Conservation (phyloP, 2,329 filamentous ascomycete genomes). For the Ilyonectria sp. region DNA sequence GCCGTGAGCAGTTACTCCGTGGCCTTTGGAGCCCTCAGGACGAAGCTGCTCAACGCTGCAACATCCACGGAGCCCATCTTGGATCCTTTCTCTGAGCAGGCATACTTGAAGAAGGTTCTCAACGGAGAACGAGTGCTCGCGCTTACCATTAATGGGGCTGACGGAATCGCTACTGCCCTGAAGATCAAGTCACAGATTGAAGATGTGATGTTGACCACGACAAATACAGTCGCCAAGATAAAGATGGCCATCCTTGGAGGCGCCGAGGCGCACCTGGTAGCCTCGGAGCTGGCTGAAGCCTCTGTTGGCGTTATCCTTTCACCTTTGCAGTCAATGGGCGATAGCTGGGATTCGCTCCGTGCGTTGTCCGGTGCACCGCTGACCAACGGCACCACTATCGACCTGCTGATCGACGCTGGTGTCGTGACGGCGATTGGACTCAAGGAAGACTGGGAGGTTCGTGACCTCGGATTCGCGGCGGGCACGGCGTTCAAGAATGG, state of each 20-base stretch:
- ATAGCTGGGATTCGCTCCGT: constrained; percentile 73
- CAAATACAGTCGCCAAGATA: constrained; percentile 51
- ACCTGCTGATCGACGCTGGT: constrained; percentile 71
- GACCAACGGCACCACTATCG: constrained; percentile 75
- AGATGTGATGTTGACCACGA: constrained; percentile 46
- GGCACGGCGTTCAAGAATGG: constrained; percentile 73
- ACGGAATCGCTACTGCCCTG: constrained; percentile 73
- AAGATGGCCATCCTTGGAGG: constrained; percentile 73
- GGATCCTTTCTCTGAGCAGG: constrained; percentile 63
- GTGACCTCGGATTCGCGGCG: constrained; percentile 72
- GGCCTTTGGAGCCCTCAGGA: constrained; percentile 66
- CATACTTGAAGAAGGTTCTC: constrained; percentile 69
- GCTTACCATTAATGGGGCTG: constrained; percentile 73
- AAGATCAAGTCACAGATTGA: constrained; percentile 72
- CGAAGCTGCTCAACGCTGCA: constrained; percentile 68
- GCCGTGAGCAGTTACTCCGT: constrained; percentile 68
- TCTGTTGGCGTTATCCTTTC: constrained; percentile 72
- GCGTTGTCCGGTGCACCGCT: constrained; percentile 75
- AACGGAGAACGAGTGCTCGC: constrained; percentile 68
- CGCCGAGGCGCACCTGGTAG: constrained; percentile 74
- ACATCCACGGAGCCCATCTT: constrained; percentile 52
- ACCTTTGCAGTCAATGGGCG: constrained; percentile 70
- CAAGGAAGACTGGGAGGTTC: constrained; percentile 73
- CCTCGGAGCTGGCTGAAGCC: constrained; percentile 69
- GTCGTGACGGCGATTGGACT: constrained; percentile 72